A percentile compares a stretch with the other conserved stretches of the same genome.
phyloP scores from a whole-genome alignment of 257 asterid genomes.

The Galeopsis tetrahit region DNA sequence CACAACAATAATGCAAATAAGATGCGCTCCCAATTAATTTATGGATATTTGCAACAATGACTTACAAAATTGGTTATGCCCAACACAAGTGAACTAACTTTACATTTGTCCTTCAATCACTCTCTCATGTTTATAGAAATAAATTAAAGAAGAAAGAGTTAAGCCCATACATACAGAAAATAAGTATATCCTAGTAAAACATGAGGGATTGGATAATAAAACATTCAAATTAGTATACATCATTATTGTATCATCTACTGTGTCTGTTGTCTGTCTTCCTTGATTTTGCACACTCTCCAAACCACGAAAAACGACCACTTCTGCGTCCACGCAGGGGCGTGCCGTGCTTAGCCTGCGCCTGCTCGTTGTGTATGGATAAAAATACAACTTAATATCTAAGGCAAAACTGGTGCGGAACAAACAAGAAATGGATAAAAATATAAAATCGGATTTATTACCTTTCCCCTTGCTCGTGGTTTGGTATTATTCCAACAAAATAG shows the following conservation, averaged over 20 bases:
- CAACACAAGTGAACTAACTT: slow-evolving; percentile 38
- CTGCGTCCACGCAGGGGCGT: slow-evolving; percentile 54
- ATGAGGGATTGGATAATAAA: slow-evolving; percentile 21
- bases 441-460: slow-evolving; percentile 39
- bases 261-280: slow-evolving; percentile 50
- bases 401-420: background rate
- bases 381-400: background rate
- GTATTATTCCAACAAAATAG: slow-evolving; percentile 84
- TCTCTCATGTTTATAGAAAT: background rate
- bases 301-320: slow-evolving; percentile 66
- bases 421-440: background rate
- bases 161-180: slow-evolving; percentile 39
- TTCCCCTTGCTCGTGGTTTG: slow-evolving; percentile 54
- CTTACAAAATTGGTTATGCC: slow-evolving; percentile 29
- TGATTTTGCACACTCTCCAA: slow-evolving; percentile 78
- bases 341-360: slow-evolving; percentile 68
- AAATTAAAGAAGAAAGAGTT: slow-evolving; percentile 23
- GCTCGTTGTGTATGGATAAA: slow-evolving; percentile 36
- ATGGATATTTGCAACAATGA: slow-evolving; percentile 25
- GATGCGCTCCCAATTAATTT: slow-evolving; percentile 8
- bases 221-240: slow-evolving; percentile 11
- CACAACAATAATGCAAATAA: background rate
- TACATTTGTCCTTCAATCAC: slow-evolving; percentile 36
- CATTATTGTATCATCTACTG: slow-evolving; percentile 42
- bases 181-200: slow-evolving; percentile 22